Conservation (phyloP, 2,329 filamentous ascomycete genomes). For the Aspergillus luchuensis region DNA sequence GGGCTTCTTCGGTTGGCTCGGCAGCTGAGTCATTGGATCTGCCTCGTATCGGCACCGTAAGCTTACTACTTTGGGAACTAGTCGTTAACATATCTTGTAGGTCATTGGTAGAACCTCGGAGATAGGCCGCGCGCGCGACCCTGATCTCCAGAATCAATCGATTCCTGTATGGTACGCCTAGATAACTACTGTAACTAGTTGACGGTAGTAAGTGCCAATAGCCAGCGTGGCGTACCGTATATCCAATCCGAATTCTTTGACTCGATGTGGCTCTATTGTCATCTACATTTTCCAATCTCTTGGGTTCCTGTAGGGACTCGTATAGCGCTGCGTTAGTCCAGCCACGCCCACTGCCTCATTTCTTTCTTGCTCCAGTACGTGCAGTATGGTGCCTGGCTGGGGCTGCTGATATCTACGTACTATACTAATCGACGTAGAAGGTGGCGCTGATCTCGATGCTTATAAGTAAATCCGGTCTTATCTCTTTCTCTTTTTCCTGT, state of each 20-base stretch:
- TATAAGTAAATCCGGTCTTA: not conserved
- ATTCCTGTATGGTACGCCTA: no score
- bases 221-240: not conserved
- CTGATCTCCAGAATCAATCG: not conserved
- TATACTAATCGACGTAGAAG: no score
- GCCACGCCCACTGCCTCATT: not conserved
- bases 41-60: not conserved
- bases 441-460: no score
- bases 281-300: not conserved
- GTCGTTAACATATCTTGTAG: no score
- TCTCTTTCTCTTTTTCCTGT: not conserved
- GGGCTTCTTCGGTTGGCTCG: not conserved
- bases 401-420: no score
- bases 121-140: not conserved
- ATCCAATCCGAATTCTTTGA: not conserved
- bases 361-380: not conserved
- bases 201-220: not conserved
- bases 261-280: not conserved
- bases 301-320: constrained; percentile 9
- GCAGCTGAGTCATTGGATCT: not conserved
- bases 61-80: not conserved
- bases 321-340: constrained; percentile 8
- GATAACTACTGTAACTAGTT: no score
- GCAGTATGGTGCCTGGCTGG: not conserved
- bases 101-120: no score